phyloP scores from a whole-genome alignment of 257 asterid species.

The Primulina huaijiensis region DNA sequence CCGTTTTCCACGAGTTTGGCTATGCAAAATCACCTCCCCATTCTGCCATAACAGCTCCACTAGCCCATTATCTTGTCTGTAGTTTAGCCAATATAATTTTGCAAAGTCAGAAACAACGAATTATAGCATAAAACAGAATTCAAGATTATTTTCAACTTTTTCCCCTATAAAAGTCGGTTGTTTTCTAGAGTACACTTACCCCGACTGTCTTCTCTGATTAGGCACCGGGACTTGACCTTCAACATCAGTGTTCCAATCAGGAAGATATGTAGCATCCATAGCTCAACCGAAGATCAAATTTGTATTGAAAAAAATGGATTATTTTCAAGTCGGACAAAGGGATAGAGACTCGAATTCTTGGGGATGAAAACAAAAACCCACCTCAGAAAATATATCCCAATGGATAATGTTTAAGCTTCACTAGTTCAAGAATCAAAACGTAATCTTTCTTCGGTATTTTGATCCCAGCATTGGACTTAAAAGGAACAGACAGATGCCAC shows the following conservation, averaged over 20 bases:
- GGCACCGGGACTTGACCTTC: conserved; percentile 41
- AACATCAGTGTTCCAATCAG: conserved; percentile 61
- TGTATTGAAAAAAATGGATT: background rate
- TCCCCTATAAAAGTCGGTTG: too few species aligned
- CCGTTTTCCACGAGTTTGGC: conserved; percentile 49
- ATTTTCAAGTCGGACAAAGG: background rate
- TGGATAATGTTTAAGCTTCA: background rate
- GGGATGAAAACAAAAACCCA: conserved; percentile 5
- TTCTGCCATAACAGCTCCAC: conserved; percentile 84
- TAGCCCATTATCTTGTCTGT: conserved; percentile 61
- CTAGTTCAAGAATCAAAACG: background rate
- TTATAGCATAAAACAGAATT: too few species aligned
- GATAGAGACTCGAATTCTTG: background rate
- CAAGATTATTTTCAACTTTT: background rate
- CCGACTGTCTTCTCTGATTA: conserved; percentile 44
- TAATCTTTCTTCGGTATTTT: background rate
- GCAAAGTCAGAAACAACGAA: background rate
- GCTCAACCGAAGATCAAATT: conserved; percentile 19
- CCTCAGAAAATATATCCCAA: background rate
- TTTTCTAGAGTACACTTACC: conserved; percentile 36
- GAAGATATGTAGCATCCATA: conserved; percentile 51
- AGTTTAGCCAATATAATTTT: conserved; percentile 1
- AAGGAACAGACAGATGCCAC: conserved; percentile 8
- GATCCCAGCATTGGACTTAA: background rate
- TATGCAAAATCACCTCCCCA: conserved; percentile 68